phyloP scores from a whole-genome alignment of 2,329 filamentous ascomycete species.

The Grosmannia serpens region DNA sequence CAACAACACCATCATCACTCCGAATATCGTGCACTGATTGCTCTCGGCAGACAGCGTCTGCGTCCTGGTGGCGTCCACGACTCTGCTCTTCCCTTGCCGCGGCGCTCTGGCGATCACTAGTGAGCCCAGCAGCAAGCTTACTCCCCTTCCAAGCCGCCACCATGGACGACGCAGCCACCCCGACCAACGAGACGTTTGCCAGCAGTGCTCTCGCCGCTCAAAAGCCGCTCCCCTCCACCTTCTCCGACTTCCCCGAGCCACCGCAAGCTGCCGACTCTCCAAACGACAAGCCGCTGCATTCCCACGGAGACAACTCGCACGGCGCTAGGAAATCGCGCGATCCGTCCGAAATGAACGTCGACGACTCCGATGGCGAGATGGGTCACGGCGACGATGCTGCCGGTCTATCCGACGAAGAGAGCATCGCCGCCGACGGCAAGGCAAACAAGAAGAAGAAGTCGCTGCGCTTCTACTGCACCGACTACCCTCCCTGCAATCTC shows the following conservation, averaged over 20 bases:
- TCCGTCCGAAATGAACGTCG: constrained; percentile 65
- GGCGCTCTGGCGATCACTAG: not conserved
- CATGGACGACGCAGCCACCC: constrained; percentile 43
- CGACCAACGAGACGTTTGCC: constrained; percentile 47
- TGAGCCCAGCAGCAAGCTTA: constrained; percentile 6
- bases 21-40: not conserved
- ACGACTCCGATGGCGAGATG: constrained; percentile 57
- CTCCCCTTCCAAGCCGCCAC: constrained; percentile 15
- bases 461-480: constrained; percentile 90
- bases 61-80: constrained; percentile 16
- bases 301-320: constrained; percentile 41
- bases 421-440: constrained; percentile 52
- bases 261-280: constrained; percentile 19
- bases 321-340: constrained; percentile 48
- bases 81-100: not conserved
- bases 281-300: constrained; percentile 14
- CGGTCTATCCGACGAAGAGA: constrained; percentile 52
- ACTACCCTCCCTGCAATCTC: constrained; percentile 84
- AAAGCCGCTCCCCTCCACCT: constrained; percentile 43
- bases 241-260: constrained; percentile 21
- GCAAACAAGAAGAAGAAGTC: constrained; percentile 92
- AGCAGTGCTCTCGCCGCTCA: constrained; percentile 31
- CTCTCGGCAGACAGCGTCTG: not conserved
- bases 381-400: constrained; percentile 35
- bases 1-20: not conserved